A percentile compares a stretch with the other conserved stretches of the same genome.
Evolutionary conservation across 202 grass and related monocot species (phyloP).

Genomic region (Miscanthus sacchariflorus): DNA sequence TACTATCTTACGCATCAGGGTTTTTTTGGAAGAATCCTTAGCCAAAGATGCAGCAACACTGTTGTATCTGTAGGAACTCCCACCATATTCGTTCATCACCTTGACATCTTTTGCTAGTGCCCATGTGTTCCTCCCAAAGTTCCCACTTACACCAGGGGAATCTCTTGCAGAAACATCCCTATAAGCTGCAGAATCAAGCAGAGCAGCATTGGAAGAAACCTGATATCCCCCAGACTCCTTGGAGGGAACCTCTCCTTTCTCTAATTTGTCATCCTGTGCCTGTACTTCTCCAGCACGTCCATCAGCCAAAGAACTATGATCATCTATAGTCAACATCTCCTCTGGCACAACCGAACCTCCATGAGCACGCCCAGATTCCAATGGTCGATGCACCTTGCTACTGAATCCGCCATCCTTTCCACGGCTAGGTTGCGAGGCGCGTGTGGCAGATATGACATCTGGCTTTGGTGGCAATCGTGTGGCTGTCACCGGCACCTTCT

Average conservation of each 20-base stretch:
- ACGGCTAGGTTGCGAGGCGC: not conserved
- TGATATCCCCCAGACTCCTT: not conserved
- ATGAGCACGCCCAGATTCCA: constrained; percentile 19
- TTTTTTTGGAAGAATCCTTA: constrained; percentile 8
- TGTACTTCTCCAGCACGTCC: not conserved
- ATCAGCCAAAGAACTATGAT: not conserved
- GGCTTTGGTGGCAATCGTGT: not conserved
- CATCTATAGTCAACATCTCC: not conserved
- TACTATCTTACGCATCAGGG: not conserved
- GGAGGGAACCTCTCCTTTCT: constrained; percentile 30
- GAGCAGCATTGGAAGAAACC: not conserved
- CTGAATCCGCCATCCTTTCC: not conserved
- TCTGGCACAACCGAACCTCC: constrained; percentile 3
- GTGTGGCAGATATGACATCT: too few species aligned
- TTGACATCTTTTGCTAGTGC: constrained; percentile 29
- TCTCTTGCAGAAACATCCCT: not conserved
- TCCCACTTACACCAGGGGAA: not conserved
- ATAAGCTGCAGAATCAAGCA: constrained; percentile 3
- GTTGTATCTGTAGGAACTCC: not conserved
- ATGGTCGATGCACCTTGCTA: not conserved
- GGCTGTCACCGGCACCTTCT: not conserved
- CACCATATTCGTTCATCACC: constrained; percentile 7
- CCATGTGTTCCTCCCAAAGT: not conserved
- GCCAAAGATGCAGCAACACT: constrained; percentile 5
- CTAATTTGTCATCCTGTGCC: not conserved